Percentiles rank a stretch among this genome's conserved stretches.
Conservation (phyloP, 208 protist species). For the Naegleria fowleri region DNA sequence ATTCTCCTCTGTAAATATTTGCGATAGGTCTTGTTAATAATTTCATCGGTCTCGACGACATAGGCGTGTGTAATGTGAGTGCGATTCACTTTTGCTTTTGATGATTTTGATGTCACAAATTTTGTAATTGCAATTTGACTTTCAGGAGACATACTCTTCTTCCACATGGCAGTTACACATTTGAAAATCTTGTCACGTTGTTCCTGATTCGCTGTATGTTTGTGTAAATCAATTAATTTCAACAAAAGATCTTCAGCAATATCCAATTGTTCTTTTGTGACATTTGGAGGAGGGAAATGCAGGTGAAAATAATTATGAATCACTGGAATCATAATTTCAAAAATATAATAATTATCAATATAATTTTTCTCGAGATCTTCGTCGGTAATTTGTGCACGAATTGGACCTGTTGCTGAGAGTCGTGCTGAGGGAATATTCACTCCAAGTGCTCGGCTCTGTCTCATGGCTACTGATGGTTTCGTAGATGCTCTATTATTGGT, state of each 20-base stretch:
- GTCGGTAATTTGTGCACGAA: not conserved
- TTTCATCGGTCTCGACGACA: not conserved
- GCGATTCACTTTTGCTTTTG: not conserved
- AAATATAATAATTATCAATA: not conserved
- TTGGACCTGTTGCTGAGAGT: not conserved
- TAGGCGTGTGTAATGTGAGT: not conserved
- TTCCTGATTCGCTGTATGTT: not conserved
- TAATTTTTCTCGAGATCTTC: not conserved
- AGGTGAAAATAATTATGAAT: not conserved
- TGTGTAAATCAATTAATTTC: not conserved
- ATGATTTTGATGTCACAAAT: not conserved
- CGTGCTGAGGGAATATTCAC: too few species aligned
- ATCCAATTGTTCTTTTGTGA: not conserved
- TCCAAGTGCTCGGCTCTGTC: not conserved
- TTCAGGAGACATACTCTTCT: not conserved
- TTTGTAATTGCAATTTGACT: not conserved
- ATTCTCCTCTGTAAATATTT: not conserved
- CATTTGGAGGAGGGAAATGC: not conserved
- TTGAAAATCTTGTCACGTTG: not conserved
- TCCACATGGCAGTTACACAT: constrained; percentile 4
- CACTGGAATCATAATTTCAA: not conserved
- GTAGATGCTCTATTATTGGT: not conserved
- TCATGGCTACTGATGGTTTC: not conserved
- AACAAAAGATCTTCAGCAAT: not conserved
- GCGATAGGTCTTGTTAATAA: not conserved